Percentiles rank a stretch among this genome's conserved stretches.
Conservation (phyloP, 352 stramenopile species). For the Globisporangium okanoganense region DNA sequence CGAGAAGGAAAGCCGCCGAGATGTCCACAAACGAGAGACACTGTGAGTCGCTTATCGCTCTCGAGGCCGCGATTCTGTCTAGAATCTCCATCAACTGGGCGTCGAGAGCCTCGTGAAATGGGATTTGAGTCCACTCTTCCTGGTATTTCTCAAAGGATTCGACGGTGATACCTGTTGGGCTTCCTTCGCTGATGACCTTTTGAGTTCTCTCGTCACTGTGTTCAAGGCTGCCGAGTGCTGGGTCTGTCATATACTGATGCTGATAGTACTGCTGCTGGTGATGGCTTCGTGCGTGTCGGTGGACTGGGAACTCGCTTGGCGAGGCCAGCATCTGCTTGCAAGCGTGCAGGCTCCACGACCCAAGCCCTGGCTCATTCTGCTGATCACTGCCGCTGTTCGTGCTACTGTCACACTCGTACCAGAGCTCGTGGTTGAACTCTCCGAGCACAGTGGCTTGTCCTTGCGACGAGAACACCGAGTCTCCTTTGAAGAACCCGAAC, state of each 20-base stretch:
- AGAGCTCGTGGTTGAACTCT: conserved; percentile 58
- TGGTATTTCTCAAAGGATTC: conserved; percentile 1
- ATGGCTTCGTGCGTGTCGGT: conserved; percentile 15
- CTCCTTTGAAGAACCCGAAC: conserved; percentile 42
- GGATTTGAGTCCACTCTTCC: background rate
- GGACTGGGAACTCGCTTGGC: conserved; percentile 42
- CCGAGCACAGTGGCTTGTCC: conserved; percentile 61
- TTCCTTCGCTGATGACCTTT: too few species aligned
- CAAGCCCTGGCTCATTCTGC: conserved; percentile 8
- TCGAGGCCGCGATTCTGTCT: conserved; percentile 21
- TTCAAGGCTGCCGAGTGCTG: background rate
- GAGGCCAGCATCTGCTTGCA: conserved; percentile 45
- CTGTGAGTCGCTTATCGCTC: conserved; percentile 15
- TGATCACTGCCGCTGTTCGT: background rate
- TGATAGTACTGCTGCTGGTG: background rate
- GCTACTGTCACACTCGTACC: conserved; percentile 43
- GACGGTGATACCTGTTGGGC: background rate
- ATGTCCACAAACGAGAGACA: conserved; percentile 32
- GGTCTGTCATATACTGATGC: background rate
- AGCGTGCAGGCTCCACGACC: conserved; percentile 43
- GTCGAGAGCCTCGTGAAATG: conserved; percentile 12
- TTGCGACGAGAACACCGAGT: conserved; percentile 57
- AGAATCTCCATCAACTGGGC: conserved; percentile 24
- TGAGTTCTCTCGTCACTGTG: background rate
- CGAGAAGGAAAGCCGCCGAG: conserved; percentile 21